Conservation (phyloP, 176 grass and related monocot species). For the Eremochloa ophiuroides region DNA sequence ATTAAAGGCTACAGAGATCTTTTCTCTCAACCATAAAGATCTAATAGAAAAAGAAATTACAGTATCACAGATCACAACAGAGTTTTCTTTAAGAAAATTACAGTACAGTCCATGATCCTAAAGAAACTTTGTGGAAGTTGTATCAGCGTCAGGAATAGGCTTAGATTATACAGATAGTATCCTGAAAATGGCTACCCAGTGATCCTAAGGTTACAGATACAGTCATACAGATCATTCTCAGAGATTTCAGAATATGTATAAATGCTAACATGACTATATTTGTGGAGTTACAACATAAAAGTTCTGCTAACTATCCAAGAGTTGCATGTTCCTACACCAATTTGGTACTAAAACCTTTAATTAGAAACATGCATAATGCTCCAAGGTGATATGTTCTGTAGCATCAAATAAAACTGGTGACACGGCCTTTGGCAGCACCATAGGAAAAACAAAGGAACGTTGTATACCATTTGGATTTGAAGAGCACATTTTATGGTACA, state of each 20-base stretch:
- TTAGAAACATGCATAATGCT: not conserved
- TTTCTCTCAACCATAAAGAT: slow-evolving; percentile 14
- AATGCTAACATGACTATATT: not conserved
- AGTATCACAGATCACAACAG: not conserved
- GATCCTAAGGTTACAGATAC: not conserved
- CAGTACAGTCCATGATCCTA: not conserved
- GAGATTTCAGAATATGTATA: slow-evolving; percentile 5
- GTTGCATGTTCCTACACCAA: not conserved
- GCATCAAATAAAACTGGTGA: not conserved
- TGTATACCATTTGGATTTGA: too few relatives aligned
- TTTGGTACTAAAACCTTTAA: not conserved
- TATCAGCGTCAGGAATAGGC: not conserved
- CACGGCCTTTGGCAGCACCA: too few relatives aligned
- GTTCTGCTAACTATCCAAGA: not conserved
- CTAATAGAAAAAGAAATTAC: not conserved
- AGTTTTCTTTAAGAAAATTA: not conserved
- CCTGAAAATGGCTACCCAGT: not conserved
- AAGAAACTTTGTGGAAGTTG: not conserved
- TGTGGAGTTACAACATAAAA: not conserved
- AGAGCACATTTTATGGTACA: too few relatives aligned
- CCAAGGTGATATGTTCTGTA: not conserved
- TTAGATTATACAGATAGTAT: not conserved
- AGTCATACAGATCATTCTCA: slow-evolving; percentile 1
- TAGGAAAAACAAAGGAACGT: too few relatives aligned
- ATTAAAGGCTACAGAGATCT: not conserved